Evolutionary conservation across 371 early-diverging fungal species (phyloP).

Genomic region (Rhizopus stolonifer): DNA sequence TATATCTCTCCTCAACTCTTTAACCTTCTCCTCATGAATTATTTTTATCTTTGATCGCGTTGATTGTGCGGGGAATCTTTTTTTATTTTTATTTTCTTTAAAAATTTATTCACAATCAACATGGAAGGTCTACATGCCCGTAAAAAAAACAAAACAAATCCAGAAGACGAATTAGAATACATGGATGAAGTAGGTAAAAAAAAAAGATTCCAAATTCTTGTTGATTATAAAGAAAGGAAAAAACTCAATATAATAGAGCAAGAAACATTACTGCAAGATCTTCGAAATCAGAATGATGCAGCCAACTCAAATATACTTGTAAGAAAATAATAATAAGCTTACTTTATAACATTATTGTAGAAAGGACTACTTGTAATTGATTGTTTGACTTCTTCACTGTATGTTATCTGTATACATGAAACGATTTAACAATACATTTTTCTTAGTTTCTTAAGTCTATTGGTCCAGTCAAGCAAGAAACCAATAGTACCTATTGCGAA

Average conservation of each 20-base stretch:
- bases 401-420: no score
- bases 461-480: neutral
- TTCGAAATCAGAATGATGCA: constrained; percentile 26
- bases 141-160: neutral
- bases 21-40: no score
- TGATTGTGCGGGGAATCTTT: no score
- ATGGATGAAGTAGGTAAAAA: constrained; percentile 36
- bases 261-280: constrained; percentile 26
- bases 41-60: no score
- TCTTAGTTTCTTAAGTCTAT: neutral
- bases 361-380: neutral
- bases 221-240: no score
- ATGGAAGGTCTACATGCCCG: constrained; percentile 3
- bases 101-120: no score
- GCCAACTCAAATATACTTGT: constrained; percentile 30
- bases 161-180: constrained; percentile 28
- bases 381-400: neutral
- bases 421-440: no score
- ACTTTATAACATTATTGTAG: neutral
- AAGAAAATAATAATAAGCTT: neutral
- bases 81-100: neutral
- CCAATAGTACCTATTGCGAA: neutral
- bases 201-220: no score
- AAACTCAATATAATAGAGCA: constrained; percentile 30
- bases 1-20: no score